These are phyloP conservation scores for Pichia sp. DNA, from an alignment of 1,139 yeast genomes.

Conservation along the genomic window DNA sequence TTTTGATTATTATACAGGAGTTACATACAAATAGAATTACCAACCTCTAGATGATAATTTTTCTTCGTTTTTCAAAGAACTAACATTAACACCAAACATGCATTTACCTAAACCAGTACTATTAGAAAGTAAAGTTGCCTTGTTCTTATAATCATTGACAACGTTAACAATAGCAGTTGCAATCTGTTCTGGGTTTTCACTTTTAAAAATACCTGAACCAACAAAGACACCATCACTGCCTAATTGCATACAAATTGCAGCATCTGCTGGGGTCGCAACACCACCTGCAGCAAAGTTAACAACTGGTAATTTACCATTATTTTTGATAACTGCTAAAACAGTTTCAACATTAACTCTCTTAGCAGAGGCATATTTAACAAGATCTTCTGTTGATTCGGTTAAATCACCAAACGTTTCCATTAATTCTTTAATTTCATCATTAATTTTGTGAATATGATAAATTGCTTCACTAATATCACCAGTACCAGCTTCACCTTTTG, in stretches of 20 bases:
- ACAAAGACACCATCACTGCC: slow-evolving; percentile 93
- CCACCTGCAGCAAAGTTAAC: slow-evolving; percentile 92
- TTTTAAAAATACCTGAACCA: slow-evolving; percentile 84
- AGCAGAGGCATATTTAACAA: slow-evolving; percentile 48
- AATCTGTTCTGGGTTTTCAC: slow-evolving; percentile 65
- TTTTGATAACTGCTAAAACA: slow-evolving; percentile 45
- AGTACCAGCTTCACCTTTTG: slow-evolving; percentile 88
- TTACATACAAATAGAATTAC: slow-evolving; percentile 25
- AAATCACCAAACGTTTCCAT: slow-evolving; percentile 25
- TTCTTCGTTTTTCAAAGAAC: slow-evolving; percentile 42
- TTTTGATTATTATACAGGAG: background rate
- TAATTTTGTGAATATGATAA: slow-evolving; percentile 60
- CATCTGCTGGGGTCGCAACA: slow-evolving; percentile 85
- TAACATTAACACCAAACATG: slow-evolving; percentile 64
- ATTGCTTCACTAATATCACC: slow-evolving; percentile 89
- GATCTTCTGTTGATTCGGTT: slow-evolving; percentile 32
- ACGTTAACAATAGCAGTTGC: slow-evolving; percentile 81
- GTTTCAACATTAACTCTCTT: slow-evolving; percentile 55
- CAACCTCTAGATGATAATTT: slow-evolving; percentile 49
- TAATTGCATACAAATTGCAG: slow-evolving; percentile 81
- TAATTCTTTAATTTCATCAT: slow-evolving; percentile 48
- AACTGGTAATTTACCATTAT: slow-evolving; percentile 65
- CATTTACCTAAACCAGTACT: slow-evolving; percentile 73
- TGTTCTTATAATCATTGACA: slow-evolving; percentile 66
- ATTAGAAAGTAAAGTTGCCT: slow-evolving; percentile 57